These are phyloP conservation scores for Termitomyces sp. DNA, from an alignment of 768 basidiomycete species.

Conservation along the genomic window DNA sequence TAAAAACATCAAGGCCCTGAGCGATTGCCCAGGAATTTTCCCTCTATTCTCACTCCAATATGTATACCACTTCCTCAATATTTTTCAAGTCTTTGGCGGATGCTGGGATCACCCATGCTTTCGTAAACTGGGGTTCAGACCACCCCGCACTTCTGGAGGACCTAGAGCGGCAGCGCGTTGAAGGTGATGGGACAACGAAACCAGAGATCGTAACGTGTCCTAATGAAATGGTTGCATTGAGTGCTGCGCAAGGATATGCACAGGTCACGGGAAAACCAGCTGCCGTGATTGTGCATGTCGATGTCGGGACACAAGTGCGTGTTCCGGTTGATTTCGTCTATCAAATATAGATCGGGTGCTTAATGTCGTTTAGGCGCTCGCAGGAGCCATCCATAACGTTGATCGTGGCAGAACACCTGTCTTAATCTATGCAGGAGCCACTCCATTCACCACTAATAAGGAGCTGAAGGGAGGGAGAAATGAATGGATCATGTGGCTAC, in stretches of 20 bases:
- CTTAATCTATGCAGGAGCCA: constrained; percentile 68
- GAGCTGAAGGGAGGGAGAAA: constrained; percentile 62
- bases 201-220: constrained; percentile 63
- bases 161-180: constrained; percentile 48
- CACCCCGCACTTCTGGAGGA: constrained; percentile 72
- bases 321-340: not conserved
- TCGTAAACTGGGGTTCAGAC: constrained; percentile 77
- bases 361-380: constrained; percentile 43
- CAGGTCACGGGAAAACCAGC: constrained; percentile 63
- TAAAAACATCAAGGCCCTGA: not conserved
- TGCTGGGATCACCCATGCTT: constrained; percentile 61
- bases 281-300: constrained; percentile 71
- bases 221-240: constrained; percentile 74
- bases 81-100: constrained; percentile 51
- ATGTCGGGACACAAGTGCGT: constrained; percentile 61
- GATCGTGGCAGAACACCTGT: constrained; percentile 57
- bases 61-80: constrained; percentile 57
- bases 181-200: constrained; percentile 29
- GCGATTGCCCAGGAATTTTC: not conserved
- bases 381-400: constrained; percentile 70
- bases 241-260: constrained; percentile 67
- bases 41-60: constrained; percentile 12
- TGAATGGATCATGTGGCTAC: constrained; percentile 72
- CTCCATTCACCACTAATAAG: constrained; percentile 50
- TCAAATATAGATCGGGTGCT: not conserved